phyloP scores from a whole-genome alignment of 148 eudicot genomes.

The Fallopia convolvulus region DNA sequence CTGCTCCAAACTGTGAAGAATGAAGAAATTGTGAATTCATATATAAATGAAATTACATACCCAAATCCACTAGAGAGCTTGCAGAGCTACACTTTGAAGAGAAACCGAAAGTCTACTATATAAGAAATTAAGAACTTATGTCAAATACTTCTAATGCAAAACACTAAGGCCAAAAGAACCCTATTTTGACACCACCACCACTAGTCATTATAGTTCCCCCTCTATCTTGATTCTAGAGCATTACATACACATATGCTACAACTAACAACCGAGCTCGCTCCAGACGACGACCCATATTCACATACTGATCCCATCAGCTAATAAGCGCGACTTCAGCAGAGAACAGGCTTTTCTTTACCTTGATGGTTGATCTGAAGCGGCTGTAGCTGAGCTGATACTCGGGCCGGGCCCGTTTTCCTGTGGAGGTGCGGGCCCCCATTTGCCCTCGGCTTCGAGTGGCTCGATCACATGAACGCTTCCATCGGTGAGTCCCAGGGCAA shows the following conservation, averaged over 20 bases:
- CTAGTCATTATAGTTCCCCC: neutral
- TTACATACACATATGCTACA: constrained; percentile 3
- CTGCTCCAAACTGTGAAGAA: neutral
- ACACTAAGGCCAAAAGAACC: neutral
- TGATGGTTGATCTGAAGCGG: constrained; percentile 36
- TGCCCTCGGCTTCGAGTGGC: constrained; percentile 60
- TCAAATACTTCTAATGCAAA: neutral
- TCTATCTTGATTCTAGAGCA: neutral
- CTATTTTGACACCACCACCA: neutral
- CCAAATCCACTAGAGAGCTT: neutral
- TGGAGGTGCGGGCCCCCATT: constrained; percentile 47
- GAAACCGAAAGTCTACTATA: neutral
- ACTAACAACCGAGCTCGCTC: neutral
- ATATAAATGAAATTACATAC: neutral
- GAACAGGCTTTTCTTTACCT: neutral
- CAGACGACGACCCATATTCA: constrained; percentile 1
- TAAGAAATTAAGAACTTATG: neutral
- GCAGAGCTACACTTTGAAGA: neutral
- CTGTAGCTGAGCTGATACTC: constrained; percentile 25
- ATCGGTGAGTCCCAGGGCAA: constrained; percentile 70
- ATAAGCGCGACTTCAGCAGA: neutral
- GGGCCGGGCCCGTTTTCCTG: constrained; percentile 43
- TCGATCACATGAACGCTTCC: constrained; percentile 64
- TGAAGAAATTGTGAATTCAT: neutral
- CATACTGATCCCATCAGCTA: neutral